Percentiles rank a stretch among this genome's conserved stretches.
These are phyloP conservation scores for Amanita molliuscula DNA, from an alignment of 768 basidiomycete species.

Conservation along the genomic window DNA sequence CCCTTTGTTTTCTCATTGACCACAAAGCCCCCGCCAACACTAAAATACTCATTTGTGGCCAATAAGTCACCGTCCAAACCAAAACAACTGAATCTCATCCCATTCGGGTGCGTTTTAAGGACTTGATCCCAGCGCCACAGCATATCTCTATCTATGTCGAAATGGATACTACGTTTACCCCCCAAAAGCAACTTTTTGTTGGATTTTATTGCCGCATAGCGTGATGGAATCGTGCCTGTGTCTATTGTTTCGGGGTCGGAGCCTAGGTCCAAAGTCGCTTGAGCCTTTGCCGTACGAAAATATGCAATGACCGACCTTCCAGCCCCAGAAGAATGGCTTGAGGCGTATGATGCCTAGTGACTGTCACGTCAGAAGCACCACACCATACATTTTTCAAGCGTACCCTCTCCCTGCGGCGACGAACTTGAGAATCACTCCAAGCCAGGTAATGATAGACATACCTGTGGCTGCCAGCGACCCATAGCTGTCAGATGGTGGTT, in stretches of 20 bases:
- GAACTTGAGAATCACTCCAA: constrained; percentile 7
- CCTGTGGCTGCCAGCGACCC: constrained; percentile 92
- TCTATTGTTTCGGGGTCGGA: constrained; percentile 94
- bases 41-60: constrained; percentile 93
- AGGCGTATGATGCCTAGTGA: constrained; percentile 81
- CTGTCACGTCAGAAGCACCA: not conserved
- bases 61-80: constrained; percentile 72
- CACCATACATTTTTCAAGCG: constrained; percentile 11
- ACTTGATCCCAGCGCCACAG: constrained; percentile 86
- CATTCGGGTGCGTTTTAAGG: constrained; percentile 85
- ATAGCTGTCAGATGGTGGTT: constrained; percentile 39
- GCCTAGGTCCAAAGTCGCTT: constrained; percentile 22
- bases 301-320: constrained; percentile 34
- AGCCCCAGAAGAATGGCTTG: constrained; percentile 79
- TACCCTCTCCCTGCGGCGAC: constrained; percentile 62
- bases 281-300: not conserved
- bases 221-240: constrained; percentile 69
- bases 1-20: constrained; percentile 93
- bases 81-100: constrained; percentile 88
- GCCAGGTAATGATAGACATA: constrained; percentile 15
- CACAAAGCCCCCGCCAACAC: constrained; percentile 90
- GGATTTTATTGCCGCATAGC: constrained; percentile 58
- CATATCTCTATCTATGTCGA: constrained; percentile 89
- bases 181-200: constrained; percentile 61
- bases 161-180: constrained; percentile 68